A percentile compares a stretch with the other conserved stretches of the same genome.
Conservation (phyloP, 345 rosid genomes). For the Isatis tinctoria region DNA sequence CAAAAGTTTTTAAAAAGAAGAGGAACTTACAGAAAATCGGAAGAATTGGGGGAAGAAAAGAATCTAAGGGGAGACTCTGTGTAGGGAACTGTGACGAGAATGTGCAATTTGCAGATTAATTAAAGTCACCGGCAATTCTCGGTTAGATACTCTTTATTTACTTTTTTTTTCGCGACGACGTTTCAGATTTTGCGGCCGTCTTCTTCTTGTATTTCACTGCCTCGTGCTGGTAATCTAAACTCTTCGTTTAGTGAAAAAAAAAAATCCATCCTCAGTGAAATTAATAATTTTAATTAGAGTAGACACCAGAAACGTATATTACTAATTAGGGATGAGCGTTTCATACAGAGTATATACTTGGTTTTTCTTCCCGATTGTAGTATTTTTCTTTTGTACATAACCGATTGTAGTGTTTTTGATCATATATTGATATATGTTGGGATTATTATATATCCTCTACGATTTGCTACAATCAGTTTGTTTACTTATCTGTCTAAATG, state of each 20-base stretch:
- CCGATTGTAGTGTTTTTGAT: no score
- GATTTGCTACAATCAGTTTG: no score
- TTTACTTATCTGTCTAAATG: no score
- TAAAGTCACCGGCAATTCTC: conserved; percentile 6
- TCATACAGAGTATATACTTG: not conserved
- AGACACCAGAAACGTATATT: no score
- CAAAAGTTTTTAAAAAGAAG: not conserved
- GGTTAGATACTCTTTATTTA: not conserved
- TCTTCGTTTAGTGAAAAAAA: no score
- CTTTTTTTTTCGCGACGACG: not conserved
- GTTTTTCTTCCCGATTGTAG: not conserved
- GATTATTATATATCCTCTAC: no score
- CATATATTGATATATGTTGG: no score
- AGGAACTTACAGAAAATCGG: not conserved
- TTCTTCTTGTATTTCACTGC: not conserved
- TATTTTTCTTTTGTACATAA: not conserved
- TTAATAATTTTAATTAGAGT: not conserved
- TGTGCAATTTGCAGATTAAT: conserved; percentile 26
- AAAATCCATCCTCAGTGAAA: not conserved
- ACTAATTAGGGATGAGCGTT: not conserved
- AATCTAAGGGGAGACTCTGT: conserved; percentile 10
- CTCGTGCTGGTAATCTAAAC: not conserved
- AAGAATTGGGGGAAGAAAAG: conserved; percentile 17
- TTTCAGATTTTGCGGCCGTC: not conserved
- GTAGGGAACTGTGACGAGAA: conserved; percentile 19